Evolutionary conservation across 441 rosid genomes (phyloP).

Genomic region (Brassica balearica): DNA sequence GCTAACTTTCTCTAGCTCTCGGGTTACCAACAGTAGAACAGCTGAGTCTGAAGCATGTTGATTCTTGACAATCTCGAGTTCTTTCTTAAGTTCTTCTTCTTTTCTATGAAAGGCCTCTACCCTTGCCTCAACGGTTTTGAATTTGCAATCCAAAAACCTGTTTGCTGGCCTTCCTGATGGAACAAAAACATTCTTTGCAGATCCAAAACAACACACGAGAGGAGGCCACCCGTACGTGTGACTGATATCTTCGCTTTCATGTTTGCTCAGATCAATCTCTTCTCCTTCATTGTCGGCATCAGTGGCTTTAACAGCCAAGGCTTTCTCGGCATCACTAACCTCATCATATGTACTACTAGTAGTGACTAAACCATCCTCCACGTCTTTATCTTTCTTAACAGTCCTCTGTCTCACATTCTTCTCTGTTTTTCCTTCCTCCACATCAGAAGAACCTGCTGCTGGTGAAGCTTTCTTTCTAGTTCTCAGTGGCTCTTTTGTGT

Average conservation of each 20-base stretch:
- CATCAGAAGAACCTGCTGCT: slow-evolving; percentile 44
- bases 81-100: background rate
- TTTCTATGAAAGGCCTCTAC: background rate
- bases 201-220: slow-evolving; percentile 92
- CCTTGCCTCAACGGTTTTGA: background rate
- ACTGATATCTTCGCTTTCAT: slow-evolving; percentile 72
- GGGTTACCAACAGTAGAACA: background rate
- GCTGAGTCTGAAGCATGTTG: background rate
- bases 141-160: slow-evolving; percentile 74
- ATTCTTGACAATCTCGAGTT: background rate
- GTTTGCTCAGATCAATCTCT: slow-evolving; percentile 63
- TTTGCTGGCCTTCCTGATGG: slow-evolving; percentile 89
- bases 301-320: slow-evolving; percentile 38
- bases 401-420: slow-evolving; percentile 60
- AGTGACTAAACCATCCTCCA: slow-evolving; percentile 38
- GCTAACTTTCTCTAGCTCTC: background rate
- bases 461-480: slow-evolving; percentile 50
- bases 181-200: slow-evolving; percentile 84
- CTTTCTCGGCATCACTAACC: slow-evolving; percentile 53
- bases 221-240: slow-evolving; percentile 89
- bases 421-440: slow-evolving; percentile 59
- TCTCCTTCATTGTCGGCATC: slow-evolving; percentile 62
- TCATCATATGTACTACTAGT: slow-evolving; percentile 54
- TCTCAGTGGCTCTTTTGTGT: slow-evolving; percentile 39
- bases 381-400: slow-evolving; percentile 50